Percentiles rank a stretch among this genome's conserved stretches.
Conservation (phyloP, 805 yeast species). For the Yarrowia osloensis region DNA sequence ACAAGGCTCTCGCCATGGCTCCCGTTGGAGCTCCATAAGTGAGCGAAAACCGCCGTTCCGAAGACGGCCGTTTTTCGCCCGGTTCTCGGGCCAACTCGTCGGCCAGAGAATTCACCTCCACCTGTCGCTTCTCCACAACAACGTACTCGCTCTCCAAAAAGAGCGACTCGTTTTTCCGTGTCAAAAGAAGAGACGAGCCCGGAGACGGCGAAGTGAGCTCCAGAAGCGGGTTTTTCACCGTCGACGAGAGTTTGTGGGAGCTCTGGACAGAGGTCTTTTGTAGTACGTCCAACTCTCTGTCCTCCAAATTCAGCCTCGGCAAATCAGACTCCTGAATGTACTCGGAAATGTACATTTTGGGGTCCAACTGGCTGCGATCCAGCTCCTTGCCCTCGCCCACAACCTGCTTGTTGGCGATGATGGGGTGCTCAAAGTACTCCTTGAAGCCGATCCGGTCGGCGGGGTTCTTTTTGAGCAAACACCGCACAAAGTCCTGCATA, state of each 20-base stretch:
- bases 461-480: conserved; percentile 79
- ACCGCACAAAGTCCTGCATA: conserved; percentile 68
- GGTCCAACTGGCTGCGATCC: conserved; percentile 67
- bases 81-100: conserved; percentile 70
- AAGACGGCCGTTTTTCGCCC: not conserved
- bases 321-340: conserved; percentile 48
- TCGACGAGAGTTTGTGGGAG: not conserved
- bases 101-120: conserved; percentile 93
- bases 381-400: conserved; percentile 49
- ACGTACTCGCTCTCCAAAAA: conserved; percentile 80
- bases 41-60: conserved; percentile 41
- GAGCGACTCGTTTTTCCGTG: conserved; percentile 12
- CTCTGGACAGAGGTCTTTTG: not conserved
- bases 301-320: not conserved
- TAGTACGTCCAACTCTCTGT: not conserved
- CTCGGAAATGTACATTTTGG: conserved; percentile 81
- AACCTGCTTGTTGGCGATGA: conserved; percentile 52
- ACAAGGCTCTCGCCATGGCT: conserved; percentile 84
- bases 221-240: conserved; percentile 11
- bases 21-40: conserved; percentile 63
- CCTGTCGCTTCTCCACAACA: conserved; percentile 90
- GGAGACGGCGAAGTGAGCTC: conserved; percentile 22
- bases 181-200: not conserved
- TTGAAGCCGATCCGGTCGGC: conserved; percentile 83
- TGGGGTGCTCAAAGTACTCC: conserved; percentile 78